These are phyloP conservation scores for Aspergillus sp. DNA, from an alignment of 2,329 filamentous ascomycete species.

Conservation along the genomic window DNA sequence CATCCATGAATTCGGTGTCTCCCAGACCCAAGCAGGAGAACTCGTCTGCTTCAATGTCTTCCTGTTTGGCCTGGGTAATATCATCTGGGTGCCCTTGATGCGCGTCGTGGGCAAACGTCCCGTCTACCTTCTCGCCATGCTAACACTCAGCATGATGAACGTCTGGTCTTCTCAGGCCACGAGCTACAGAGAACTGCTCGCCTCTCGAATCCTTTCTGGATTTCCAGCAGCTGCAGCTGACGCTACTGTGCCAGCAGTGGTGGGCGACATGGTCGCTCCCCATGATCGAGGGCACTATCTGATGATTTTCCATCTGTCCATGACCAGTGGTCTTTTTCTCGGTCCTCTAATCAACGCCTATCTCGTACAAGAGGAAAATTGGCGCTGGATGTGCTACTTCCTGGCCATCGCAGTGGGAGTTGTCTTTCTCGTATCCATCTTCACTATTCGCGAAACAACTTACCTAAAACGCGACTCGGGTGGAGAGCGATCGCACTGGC, in stretches of 20 bases:
- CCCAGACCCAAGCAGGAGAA: constrained; percentile 17
- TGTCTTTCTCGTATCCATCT: constrained; percentile 12
- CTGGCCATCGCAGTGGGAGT: constrained; percentile 16
- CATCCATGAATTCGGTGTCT: constrained; percentile 21
- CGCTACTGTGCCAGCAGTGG: constrained; percentile 31
- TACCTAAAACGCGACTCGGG: constrained; percentile 6
- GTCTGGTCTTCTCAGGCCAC: constrained; percentile 28
- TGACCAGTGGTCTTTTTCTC: constrained; percentile 32
- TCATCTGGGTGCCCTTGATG: constrained; percentile 22
- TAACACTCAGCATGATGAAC: constrained; percentile 27
- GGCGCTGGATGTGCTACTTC: constrained; percentile 25
- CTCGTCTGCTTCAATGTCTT: constrained; percentile 23
- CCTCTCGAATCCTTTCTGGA: constrained; percentile 22
- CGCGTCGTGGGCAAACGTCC: constrained; percentile 31
- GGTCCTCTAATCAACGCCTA: constrained; percentile 30
- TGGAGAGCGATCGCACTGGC: constrained; percentile 6
- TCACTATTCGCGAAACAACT: constrained; percentile 19
- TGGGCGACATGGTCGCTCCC: constrained; percentile 31
- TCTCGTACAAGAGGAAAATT: constrained; percentile 16
- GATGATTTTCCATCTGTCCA: constrained; percentile 35
- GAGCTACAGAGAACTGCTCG: constrained; percentile 19
- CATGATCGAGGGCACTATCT: constrained; percentile 31
- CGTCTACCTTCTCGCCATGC: constrained; percentile 31
- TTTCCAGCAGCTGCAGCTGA: constrained; percentile 27
- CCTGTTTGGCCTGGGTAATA: constrained; percentile 18